These are phyloP conservation scores for Neltuma alba DNA, from an alignment of 306 rosid species.

Conservation along the genomic window DNA sequence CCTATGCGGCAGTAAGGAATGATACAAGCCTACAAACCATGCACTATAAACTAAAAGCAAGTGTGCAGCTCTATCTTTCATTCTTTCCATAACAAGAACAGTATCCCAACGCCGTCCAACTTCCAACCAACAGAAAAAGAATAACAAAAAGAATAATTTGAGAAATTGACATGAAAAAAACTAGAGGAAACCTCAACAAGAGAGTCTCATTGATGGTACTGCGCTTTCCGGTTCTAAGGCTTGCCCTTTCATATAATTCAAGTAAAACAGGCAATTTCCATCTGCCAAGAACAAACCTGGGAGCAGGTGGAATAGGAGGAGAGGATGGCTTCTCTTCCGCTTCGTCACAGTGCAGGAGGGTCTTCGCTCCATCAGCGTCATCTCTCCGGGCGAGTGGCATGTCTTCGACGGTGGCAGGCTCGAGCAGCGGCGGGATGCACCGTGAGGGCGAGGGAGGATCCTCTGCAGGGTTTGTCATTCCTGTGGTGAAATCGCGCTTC, in stretches of 20 bases:
- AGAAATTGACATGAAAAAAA: constrained; percentile 10
- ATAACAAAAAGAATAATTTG: neutral
- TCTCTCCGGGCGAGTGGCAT: neutral
- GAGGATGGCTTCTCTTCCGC: neutral
- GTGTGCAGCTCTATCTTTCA: constrained; percentile 20
- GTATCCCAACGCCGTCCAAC: neutral
- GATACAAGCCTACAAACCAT: constrained; percentile 7
- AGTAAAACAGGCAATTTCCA: neutral
- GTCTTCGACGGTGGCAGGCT: neutral
- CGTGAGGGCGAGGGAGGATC: neutral
- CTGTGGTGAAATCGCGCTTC: neutral
- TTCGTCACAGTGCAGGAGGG: neutral
- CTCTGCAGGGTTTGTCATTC: constrained; percentile 10
- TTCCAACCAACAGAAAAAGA: neutral
- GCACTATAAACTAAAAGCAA: constrained; percentile 34
- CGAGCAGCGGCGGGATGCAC: constrained; percentile 1
- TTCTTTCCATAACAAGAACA: neutral
- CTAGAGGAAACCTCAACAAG: constrained; percentile 13
- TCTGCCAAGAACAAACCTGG: neutral
- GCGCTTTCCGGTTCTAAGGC: neutral
- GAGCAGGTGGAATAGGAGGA: neutral
- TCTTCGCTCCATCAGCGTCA: neutral
- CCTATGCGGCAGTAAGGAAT: neutral
- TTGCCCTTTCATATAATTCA: neutral
- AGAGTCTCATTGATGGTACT: neutral